Evolutionary conservation across 306 rosid species (phyloP).

Genomic region (Inga laurina): DNA sequence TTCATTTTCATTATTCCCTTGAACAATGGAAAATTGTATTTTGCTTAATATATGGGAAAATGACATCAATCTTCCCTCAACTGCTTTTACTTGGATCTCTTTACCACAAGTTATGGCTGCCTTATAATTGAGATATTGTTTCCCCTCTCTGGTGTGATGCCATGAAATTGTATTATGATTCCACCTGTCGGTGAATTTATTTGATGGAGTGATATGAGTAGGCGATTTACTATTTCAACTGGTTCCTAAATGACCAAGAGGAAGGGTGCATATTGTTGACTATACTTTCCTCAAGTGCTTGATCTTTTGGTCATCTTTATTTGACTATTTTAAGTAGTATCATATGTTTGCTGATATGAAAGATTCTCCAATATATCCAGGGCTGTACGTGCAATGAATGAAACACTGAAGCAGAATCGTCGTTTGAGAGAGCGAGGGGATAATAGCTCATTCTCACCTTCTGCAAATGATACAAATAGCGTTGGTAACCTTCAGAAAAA

Average conservation of each 20-base stretch:
- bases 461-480: constrained; percentile 45
- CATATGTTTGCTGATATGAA: constrained; percentile 8
- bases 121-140: neutral
- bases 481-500: constrained; percentile 41
- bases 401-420: constrained; percentile 89
- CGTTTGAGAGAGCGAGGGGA: constrained; percentile 63
- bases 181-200: neutral
- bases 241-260: constrained; percentile 14
- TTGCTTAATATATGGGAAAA: neutral
- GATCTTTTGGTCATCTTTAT: constrained; percentile 10
- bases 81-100: neutral
- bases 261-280: neutral
- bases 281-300: constrained; percentile 18
- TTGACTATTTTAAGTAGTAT: constrained; percentile 3
- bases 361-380: constrained; percentile 47
- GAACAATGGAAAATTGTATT: neutral
- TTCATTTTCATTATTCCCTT: constrained; percentile 4
- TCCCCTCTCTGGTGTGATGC: neutral
- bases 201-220: neutral
- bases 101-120: neutral
- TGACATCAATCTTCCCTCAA: neutral
- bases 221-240: constrained; percentile 20
- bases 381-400: constrained; percentile 98
- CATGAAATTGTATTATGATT: constrained; percentile 8
- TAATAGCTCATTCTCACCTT: constrained; percentile 53